Evolutionary conservation across 169 alveolate genomes (phyloP).

Genomic region (Babesia gibsoni): DNA sequence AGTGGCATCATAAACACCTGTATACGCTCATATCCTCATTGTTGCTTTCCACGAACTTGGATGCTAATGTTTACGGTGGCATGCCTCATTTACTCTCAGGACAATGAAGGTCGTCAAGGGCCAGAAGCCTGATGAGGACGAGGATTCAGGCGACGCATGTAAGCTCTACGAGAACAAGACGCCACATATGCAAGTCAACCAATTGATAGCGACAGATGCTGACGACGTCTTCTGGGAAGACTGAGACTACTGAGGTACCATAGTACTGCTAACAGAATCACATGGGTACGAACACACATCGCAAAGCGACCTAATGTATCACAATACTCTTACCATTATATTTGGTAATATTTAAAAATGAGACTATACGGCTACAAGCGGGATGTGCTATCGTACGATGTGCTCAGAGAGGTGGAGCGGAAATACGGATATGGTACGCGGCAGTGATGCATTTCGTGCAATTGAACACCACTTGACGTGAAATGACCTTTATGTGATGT

Average conservation of each 20-base stretch:
- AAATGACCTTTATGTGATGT: no score
- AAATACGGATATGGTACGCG: slow-evolving; percentile 8
- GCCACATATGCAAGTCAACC: slow-evolving; percentile 59
- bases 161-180: slow-evolving; percentile 2
- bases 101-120: slow-evolving; percentile 18
- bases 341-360: not conserved
- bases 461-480: no score
- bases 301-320: no score
- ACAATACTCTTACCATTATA: not conserved
- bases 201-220: slow-evolving; percentile 61
- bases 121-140: slow-evolving; percentile 15
- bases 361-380: not conserved
- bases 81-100: no score
- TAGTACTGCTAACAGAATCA: no score
- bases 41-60: no score
- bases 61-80: no score
- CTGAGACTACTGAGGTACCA: no score
- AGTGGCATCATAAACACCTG: no score
- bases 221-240: slow-evolving; percentile 66
- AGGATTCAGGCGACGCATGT: not conserved
- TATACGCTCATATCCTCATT: no score
- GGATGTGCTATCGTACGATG: slow-evolving; percentile 14
- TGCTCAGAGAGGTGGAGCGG: slow-evolving; percentile 18
- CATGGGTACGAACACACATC: no score
- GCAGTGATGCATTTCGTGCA: no score